A percentile compares a stretch with the other conserved stretches of the same genome.
Evolutionary conservation across 192 early-diverging fungal species (phyloP).

Genomic region (Oehlia diaphana): DNA sequence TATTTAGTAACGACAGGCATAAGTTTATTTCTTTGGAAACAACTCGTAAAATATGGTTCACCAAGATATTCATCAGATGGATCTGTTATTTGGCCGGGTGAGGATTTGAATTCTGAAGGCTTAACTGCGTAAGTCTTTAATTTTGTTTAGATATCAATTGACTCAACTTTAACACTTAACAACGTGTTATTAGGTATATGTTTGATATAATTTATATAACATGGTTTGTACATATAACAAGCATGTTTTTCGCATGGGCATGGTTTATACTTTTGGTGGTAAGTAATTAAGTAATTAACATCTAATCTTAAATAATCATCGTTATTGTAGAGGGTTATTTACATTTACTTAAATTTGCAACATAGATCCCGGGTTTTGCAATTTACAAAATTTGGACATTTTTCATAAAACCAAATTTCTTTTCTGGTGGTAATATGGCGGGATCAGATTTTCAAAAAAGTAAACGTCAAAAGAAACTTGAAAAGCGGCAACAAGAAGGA

Average conservation of each 20-base stretch:
- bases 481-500: neutral
- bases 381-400: neutral
- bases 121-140: slow-evolving; percentile 47
- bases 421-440: neutral
- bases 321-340: neutral
- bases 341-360: neutral
- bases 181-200: slow-evolving; percentile 63
- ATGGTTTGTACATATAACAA: slow-evolving; percentile 72
- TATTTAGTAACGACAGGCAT: slow-evolving; percentile 48
- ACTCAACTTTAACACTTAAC: slow-evolving; percentile 5
- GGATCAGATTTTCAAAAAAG: neutral
- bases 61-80: slow-evolving; percentile 48
- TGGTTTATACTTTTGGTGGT: slow-evolving; percentile 54
- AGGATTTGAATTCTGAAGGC: slow-evolving; percentile 56
- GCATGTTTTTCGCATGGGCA: slow-evolving; percentile 57
- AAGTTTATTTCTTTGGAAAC: slow-evolving; percentile 48
- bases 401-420: neutral
- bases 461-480: neutral
- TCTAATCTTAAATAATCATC: neutral
- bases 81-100: slow-evolving; percentile 41
- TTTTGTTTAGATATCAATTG: neutral
- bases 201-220: slow-evolving; percentile 86
- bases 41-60: slow-evolving; percentile 46
- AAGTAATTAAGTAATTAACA: slow-evolving; percentile 14
- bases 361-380: neutral